Percentiles rank a stretch among this genome's conserved stretches.
phyloP scores from a whole-genome alignment of 768 basidiomycete species.

The Suillus subluteus region DNA sequence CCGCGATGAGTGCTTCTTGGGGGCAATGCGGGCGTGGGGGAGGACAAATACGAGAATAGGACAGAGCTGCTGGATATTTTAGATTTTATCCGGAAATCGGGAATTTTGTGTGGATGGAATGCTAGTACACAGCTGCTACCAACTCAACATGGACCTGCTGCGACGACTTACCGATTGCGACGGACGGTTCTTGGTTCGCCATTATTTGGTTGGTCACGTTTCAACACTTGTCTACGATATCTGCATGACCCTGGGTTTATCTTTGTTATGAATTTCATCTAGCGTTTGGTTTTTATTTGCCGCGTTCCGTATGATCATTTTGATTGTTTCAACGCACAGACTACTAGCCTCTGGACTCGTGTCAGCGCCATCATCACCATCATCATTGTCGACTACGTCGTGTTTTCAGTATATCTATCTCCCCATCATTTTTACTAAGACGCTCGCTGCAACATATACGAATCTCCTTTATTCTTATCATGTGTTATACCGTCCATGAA shows the following conservation, averaged over 20 bases:
- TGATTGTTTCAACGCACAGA: slow-evolving; percentile 3
- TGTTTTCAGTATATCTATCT: slow-evolving; percentile 17
- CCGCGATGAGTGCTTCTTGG: slow-evolving; percentile 25
- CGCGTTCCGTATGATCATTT: slow-evolving; percentile 10
- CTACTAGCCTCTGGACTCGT: slow-evolving; percentile 16
- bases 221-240: slow-evolving; percentile 9
- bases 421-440: slow-evolving; percentile 17
- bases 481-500: slow-evolving; percentile 27
- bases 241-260: slow-evolving; percentile 18
- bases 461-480: slow-evolving; percentile 21
- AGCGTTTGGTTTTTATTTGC: slow-evolving; percentile 26
- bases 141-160: slow-evolving; percentile 19
- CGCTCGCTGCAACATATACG: slow-evolving; percentile 22
- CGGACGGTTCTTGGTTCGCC: slow-evolving; percentile 16
- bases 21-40: neutral
- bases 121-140: slow-evolving; percentile 19
- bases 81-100: slow-evolving; percentile 16
- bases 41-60: neutral
- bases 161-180: slow-evolving; percentile 15
- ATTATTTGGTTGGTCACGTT: slow-evolving; percentile 29
- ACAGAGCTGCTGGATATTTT: slow-evolving; percentile 7
- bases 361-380: slow-evolving; percentile 17
- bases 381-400: neutral
- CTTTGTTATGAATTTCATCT: slow-evolving; percentile 19
- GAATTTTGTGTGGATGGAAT: slow-evolving; percentile 15